Evolutionary conservation across 2,329 filamentous ascomycete species (phyloP), one percentile per base, ranked within the genome.

Genomic region (Aspergillus calidoustus): DNA sequence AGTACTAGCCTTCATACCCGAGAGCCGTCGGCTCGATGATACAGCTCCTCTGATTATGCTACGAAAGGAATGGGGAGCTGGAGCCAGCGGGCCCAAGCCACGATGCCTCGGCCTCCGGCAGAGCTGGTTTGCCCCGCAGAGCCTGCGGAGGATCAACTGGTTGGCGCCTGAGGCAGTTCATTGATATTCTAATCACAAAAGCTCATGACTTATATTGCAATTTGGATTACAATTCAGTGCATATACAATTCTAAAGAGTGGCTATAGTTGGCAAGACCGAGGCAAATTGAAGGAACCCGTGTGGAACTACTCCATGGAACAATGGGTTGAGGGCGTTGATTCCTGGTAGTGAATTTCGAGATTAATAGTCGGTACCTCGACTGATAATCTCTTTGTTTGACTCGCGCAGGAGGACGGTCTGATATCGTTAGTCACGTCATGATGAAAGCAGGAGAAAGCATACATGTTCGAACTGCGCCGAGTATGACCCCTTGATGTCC

Each of bases 381-480:
- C 82, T 84, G 19, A 85, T 72, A 22, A 86, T 74, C 67, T 86
- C 84, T 66, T 85, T 86, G 46, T 70, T 67, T 28, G 74, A 73
- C 54, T 77, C 75, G 17, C 79, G 75, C 28, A 84, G 71, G 34
- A 85, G 60, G 52, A 84, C 76, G 0, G 83, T 85, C 82, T 84
- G 60, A 67, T 48, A 68, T 56, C 47, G 23, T 50, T 19, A 17
- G 49, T 3, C 7, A 22, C 11, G 5, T 19, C 23, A 1, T 7
- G 13, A 15, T n/a, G 7, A 4, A 4, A 11, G 11, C 19, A 15
- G 15, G 4, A 22, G 25, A 17, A 15, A 25, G 43, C 76, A 60
- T 70, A 81, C 79, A 73, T 85, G 87, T 75, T 89, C 87, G 70
- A 86, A 89, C 67, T 89, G 87, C 9, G 87, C 87, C 5, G 84